These are phyloP conservation scores for Leptoxyphium fumago DNA, from an alignment of 2,329 filamentous ascomycete genomes.

Conservation along the genomic window DNA sequence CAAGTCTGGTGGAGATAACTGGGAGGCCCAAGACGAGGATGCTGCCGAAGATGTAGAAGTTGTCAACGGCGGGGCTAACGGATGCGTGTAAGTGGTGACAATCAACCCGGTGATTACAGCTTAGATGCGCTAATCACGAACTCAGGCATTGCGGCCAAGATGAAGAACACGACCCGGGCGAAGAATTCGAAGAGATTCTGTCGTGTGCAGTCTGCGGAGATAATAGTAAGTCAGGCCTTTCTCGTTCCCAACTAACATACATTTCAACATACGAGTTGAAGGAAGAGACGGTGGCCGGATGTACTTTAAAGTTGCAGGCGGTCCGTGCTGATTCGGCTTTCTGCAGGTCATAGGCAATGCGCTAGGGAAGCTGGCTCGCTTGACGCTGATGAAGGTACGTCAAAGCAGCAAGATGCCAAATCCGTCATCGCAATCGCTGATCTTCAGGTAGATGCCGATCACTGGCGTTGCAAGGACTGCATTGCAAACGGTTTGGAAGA, in stretches of 20 bases:
- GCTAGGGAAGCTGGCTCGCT: constrained; percentile 57
- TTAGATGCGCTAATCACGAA: constrained; percentile 15
- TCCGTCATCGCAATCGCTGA: background rate
- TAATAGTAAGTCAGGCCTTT: constrained; percentile 49
- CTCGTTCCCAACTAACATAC: background rate
- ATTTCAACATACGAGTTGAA: constrained; percentile 8
- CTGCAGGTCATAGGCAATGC: constrained; percentile 78
- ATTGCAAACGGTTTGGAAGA: constrained; percentile 37
- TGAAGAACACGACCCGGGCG: constrained; percentile 68
- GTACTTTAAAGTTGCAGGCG: constrained; percentile 17
- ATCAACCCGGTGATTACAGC: background rate
- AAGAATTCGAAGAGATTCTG: constrained; percentile 68
- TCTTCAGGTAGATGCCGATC: constrained; percentile 33
- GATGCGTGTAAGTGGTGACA: constrained; percentile 45
- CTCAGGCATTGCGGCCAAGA: constrained; percentile 66
- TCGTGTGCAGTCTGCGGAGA: constrained; percentile 65
- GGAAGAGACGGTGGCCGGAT: constrained; percentile 5
- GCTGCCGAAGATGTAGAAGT: constrained; percentile 39
- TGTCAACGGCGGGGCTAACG: constrained; percentile 36
- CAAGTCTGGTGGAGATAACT: constrained; percentile 38
- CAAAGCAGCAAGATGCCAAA: constrained; percentile 1
- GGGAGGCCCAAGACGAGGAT: constrained; percentile 40
- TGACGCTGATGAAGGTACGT: constrained; percentile 48
- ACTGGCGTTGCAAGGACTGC: constrained; percentile 49
- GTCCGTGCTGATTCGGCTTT: constrained; percentile 31